Conservation (phyloP, 139 green algal genomes). For the Dunaliella primolecta region DNA sequence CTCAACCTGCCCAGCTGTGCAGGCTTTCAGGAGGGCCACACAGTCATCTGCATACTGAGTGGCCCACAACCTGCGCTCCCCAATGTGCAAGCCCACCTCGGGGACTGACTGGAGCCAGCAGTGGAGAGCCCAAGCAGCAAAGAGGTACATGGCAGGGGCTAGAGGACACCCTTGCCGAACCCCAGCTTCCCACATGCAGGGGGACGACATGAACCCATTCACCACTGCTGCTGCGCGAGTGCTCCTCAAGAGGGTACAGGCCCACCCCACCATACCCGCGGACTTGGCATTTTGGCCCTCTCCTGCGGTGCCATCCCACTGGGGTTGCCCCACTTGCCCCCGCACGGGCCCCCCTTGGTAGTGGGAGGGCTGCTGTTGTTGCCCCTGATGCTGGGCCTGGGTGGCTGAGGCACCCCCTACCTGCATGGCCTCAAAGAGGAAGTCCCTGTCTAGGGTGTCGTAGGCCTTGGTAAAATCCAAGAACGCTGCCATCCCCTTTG, state of each 20-base stretch:
- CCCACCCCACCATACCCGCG: neutral
- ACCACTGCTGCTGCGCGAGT: neutral
- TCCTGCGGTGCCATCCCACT: neutral
- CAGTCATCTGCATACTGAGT: neutral
- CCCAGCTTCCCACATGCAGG: neutral
- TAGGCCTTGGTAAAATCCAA: conserved; percentile 32
- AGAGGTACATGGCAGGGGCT: neutral
- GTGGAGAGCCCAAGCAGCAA: neutral
- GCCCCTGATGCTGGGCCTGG: too few species aligned
- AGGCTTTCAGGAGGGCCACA: neutral
- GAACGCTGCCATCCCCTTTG: neutral
- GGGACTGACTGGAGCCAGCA: neutral
- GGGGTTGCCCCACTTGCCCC: too few species aligned
- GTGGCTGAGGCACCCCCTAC: neutral
- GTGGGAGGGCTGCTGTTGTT: neutral
- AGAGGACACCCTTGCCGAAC: neutral
- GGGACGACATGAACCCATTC: neutral
- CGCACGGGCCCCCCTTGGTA: too few species aligned
- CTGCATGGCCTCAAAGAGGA: neutral
- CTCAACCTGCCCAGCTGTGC: neutral
- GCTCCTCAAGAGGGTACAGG: neutral
- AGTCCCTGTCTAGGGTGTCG: conserved; percentile 26
- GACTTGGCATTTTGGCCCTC: neutral
- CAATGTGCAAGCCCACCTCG: neutral
- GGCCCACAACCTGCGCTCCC: neutral